These are phyloP conservation scores for Saccharomyces hybrid DNA, from an alignment of 1,139 yeast species.

Conservation along the genomic window DNA sequence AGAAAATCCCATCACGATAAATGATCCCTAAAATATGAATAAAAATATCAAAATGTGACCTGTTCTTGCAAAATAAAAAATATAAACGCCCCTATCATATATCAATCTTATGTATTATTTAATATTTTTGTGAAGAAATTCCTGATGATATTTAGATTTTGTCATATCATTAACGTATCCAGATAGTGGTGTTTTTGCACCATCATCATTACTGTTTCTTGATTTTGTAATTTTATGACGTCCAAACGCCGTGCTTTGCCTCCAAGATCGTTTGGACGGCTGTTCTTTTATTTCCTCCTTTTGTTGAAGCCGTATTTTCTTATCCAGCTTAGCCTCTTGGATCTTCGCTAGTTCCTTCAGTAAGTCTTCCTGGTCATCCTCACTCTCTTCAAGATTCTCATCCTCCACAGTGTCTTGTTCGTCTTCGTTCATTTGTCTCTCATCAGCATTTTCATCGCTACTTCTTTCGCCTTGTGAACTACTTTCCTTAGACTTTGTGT, in stretches of 20 bases:
- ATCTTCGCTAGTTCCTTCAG: conserved; percentile 50
- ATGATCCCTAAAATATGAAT: neutral
- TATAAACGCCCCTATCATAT: neutral
- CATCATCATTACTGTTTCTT: conserved; percentile 28
- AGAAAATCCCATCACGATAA: neutral
- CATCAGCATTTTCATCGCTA: conserved; percentile 15
- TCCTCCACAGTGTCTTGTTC: conserved; percentile 10
- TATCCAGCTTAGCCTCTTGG: conserved; percentile 38
- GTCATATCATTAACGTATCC: conserved; percentile 59
- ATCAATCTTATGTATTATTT: conserved; percentile 29
- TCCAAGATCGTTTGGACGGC: conserved; percentile 40
- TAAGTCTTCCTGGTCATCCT: conserved; percentile 37
- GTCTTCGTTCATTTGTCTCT: conserved; percentile 16
- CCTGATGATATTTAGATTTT: conserved; percentile 61
- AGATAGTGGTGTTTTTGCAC: conserved; percentile 11
- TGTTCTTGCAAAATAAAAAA: neutral
- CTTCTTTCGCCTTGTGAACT: conserved; percentile 6
- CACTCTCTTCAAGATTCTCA: conserved; percentile 16
- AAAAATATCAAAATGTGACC: neutral
- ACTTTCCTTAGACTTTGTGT: conserved; percentile 7
- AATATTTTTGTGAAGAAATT: conserved; percentile 61
- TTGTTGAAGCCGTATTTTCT: conserved; percentile 29
- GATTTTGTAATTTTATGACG: conserved; percentile 34
- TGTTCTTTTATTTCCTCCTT: conserved; percentile 39
- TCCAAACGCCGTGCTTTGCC: conserved; percentile 43